Percentiles rank a stretch among this genome's conserved stretches.
Conservation (phyloP, 1,284 basidiomycete genomes). For the Stereum hirsutum region DNA sequence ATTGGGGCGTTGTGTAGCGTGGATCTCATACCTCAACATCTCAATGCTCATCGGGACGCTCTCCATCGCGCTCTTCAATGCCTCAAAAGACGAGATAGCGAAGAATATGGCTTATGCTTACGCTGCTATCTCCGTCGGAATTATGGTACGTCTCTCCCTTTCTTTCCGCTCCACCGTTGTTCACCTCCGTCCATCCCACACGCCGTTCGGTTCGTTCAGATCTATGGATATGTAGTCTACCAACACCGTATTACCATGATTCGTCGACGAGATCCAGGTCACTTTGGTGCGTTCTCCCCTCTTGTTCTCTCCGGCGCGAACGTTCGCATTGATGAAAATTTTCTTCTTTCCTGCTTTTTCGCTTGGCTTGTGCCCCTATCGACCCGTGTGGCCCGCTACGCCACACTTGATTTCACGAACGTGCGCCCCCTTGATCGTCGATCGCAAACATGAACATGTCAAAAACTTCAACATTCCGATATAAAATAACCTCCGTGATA, state of each 20-base stretch:
- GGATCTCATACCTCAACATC: constrained; percentile 87
- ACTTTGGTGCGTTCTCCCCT: constrained; percentile 60
- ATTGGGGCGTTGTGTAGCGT: constrained; percentile 40
- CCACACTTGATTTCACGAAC: constrained; percentile 1
- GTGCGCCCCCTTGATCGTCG: no score
- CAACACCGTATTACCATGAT: constrained; percentile 90
- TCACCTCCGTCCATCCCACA: no score
- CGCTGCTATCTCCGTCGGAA: constrained; percentile 65
- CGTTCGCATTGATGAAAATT: neutral
- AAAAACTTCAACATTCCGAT: no score
- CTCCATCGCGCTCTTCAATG: constrained; percentile 83
- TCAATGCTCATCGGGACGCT: constrained; percentile 82
- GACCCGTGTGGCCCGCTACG: no score
- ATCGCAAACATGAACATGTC: no score
- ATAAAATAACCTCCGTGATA: neutral
- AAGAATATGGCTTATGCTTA: constrained; percentile 81
- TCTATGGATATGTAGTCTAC: constrained; percentile 86
- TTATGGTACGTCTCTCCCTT: constrained; percentile 37
- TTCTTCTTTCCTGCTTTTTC: no score
- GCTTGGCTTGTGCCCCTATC: no score
- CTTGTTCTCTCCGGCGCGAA: constrained; percentile 1
- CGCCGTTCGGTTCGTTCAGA: constrained; percentile 33
- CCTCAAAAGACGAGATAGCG: constrained; percentile 68
- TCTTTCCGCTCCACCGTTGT: neutral
- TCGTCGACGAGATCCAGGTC: constrained; percentile 81